Evolutionary conservation across 2,329 filamentous ascomycete genomes (phyloP), one percentile per base, ranked within the genome.

Genomic region (Westerdykella sp.): DNA sequence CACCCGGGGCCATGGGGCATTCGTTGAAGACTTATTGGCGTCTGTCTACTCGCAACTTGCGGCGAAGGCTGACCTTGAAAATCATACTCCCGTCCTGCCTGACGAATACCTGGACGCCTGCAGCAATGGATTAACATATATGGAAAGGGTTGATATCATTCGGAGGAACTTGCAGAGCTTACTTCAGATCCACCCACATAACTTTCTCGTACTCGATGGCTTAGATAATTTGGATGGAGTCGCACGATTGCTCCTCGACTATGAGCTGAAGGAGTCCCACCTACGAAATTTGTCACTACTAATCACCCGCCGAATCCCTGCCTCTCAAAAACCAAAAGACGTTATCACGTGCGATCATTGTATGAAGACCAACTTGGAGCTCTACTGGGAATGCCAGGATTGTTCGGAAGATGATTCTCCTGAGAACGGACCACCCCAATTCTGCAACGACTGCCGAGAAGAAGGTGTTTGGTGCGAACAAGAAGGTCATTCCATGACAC

Each of bases 121-220:
- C n/a, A 14, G 25, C 16, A 25, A 40, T 6, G 28, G 14, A 4
- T 35, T 35, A 9, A 9, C 32, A 4, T 35, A 13, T 14, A 9
- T 35, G 32, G 38, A 28, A 14, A 40, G 22, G n/a, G 12, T 38
- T 12, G 32, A 35, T 5, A 38, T 18, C 21, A 16, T 25, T n/a
- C 38, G 22, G 14, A 31, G n/a, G 7, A 14, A 28, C n/a, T 15
- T 32, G 38, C 32, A 35, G 3, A 15, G 9, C 32, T 10, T 35
- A 15, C 32, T 35, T 35, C n/a, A 13, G 12, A 2, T 15, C 22
- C 22, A 28, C n/a, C 4, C 31, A 21, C 38, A 30, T 40, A 16
- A n/a, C n/a, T 40, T 28, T 21, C 38, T 40, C n/a, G 23, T 40
- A n/a, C 14, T 40, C 9, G 38, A 40, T 21, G 38, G 38, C 14